A percentile compares a stretch with the other conserved stretches of the same genome.
Conservation (phyloP, 1,284 basidiomycete species). For the Cutaneotrichosporon curvatum region DNA sequence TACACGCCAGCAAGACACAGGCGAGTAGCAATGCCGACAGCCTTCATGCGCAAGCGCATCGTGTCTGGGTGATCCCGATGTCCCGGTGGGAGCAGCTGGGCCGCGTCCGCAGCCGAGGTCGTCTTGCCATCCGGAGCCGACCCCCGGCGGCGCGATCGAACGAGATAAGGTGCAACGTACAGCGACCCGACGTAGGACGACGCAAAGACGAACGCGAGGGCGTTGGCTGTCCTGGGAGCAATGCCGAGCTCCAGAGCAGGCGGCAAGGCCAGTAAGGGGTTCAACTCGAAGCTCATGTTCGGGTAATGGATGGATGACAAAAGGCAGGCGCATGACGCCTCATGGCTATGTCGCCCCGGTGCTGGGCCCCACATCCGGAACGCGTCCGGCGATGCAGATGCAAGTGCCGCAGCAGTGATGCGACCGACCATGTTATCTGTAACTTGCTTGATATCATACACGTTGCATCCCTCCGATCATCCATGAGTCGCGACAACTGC, state of each 20-base stretch:
- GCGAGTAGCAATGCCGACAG: constrained; percentile 35
- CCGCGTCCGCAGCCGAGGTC: not conserved
- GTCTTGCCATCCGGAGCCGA: constrained; percentile 8
- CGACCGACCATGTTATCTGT: no score
- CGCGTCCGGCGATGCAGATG: no score
- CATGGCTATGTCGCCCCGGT: not conserved
- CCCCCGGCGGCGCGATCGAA: constrained; percentile 9
- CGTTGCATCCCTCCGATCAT: not conserved
- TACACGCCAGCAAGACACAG: constrained; percentile 29
- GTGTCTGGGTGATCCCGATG: constrained; percentile 44
- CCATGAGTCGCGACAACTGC: constrained; percentile 18
- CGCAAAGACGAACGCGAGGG: constrained; percentile 42
- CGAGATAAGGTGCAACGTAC: constrained; percentile 38
- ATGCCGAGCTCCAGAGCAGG: constrained; percentile 21
- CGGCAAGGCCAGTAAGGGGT: constrained; percentile 22
- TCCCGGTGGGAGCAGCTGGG: constrained; percentile 13
- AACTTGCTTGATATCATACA: no score
- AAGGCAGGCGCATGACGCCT: not conserved
- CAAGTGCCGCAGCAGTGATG: no score
- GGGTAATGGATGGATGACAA: constrained; percentile 3
- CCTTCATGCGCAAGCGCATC: constrained; percentile 40
- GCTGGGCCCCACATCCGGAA: constrained; percentile 5
- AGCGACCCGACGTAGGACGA: constrained; percentile 48
- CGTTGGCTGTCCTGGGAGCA: constrained; percentile 24
- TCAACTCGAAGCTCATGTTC: constrained; percentile 5